Evolutionary conservation across 2,329 filamentous ascomycete genomes (phyloP), one percentile per base, ranked within the genome.

Genomic region (Cytospora schulzeri): DNA sequence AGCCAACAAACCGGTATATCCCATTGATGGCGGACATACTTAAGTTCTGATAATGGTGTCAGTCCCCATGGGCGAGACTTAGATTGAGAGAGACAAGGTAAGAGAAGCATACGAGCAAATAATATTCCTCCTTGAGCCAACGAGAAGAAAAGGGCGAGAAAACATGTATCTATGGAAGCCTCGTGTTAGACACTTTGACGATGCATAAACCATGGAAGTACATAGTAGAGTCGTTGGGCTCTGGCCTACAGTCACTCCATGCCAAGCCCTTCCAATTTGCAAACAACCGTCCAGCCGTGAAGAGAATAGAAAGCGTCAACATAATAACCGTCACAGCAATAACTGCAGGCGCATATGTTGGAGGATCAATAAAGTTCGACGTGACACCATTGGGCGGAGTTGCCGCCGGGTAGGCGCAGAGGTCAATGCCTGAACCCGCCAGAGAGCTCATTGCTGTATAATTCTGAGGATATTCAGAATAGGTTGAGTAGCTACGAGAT

Each of bases 1-100:
- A 67, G 62, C 67, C 66, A 69, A 35, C 68, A 69, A 2, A 52
- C 62, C 7, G 66, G 67, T 28, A 66, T 61, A 19, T 68, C 63
- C 68, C 68, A 69, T 51, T 56, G 55, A 41, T 69, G 68, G 15
- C 67, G 67, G 6, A 48, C 52, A 24, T 60, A 62, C 22, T 57
- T 62, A n/a, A 71, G 41, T 38, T 63, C 60, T 63, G 19, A 11
- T 9, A 4, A 19, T 45, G 31, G n/a, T 22, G 26, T 57, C 17
- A 45, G 22, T 35, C n/a, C 17, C 15, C 4, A 1, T 19, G 38
- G 19, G 38, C n/a, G 38, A 4, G 11, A 19, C 4, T 6, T 17
- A 57, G 6, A 26, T 3, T n/a, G n/a, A 22, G 14, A 48, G 51
- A 12, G 22, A 35, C 26, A 53, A 14, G n/a, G 6, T 9, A 1